A percentile compares a stretch with the other conserved stretches of the same genome.
phyloP scores from a whole-genome alignment of 345 rosid genomes.

The Garcia nutans region DNA sequence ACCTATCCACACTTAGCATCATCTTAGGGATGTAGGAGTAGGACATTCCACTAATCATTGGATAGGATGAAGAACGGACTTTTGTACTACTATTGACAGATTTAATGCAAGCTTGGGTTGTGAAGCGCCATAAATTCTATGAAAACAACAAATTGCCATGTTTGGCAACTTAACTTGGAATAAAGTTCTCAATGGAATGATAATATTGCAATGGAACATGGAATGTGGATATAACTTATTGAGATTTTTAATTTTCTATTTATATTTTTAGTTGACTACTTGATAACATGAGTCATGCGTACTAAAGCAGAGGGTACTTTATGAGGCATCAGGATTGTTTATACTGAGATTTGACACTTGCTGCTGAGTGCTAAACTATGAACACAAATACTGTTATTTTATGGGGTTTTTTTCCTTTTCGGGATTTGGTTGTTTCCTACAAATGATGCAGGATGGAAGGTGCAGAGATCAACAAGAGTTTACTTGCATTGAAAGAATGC shows the following conservation, averaged over 20 bases:
- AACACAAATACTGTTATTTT: background rate
- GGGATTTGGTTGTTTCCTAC: conserved; percentile 9
- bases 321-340: background rate
- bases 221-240: background rate
- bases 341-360: background rate
- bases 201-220: background rate
- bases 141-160: background rate
- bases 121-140: background rate
- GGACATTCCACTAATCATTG: conserved; percentile 4
- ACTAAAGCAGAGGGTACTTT: background rate
- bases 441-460: conserved; percentile 85
- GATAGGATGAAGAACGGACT: background rate
- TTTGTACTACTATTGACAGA: background rate
- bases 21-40: conserved; percentile 10
- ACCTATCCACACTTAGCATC: background rate
- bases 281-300: background rate
- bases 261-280: background rate
- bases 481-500: conserved; percentile 95
- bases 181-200: background rate
- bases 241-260: background rate
- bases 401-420: background rate
- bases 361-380: background rate
- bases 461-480: conserved; percentile 97
- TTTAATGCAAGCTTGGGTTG: background rate
- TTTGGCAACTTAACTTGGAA: background rate